Conservation (phyloP, 352 stramenopile species). For the Globisporangium heterothallicum region DNA sequence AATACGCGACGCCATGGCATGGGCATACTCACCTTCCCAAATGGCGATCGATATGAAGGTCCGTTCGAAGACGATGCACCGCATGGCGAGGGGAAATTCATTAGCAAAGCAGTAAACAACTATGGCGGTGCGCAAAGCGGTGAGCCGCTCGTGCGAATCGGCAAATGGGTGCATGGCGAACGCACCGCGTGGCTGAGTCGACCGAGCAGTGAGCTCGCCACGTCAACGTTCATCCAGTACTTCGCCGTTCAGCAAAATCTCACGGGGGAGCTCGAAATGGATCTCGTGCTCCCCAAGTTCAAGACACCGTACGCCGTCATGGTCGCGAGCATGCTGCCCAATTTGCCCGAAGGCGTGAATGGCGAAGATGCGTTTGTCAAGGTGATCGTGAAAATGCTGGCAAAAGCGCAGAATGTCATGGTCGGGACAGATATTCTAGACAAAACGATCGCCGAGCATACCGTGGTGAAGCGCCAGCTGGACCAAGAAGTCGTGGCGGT, state of each 20-base stretch:
- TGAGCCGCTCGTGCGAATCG: conserved; percentile 57
- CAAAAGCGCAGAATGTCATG: conserved; percentile 74
- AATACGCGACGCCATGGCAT: conserved; percentile 64
- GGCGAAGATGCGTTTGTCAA: conserved; percentile 61
- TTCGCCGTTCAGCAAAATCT: conserved; percentile 41
- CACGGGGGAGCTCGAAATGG: conserved; percentile 56
- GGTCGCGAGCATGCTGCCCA: conserved; percentile 67
- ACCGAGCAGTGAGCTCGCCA: conserved; percentile 64
- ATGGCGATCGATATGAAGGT: conserved; percentile 89
- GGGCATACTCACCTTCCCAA: conserved; percentile 79
- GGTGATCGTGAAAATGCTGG: conserved; percentile 59
- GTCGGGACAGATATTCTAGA: conserved; percentile 60
- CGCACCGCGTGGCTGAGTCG: conserved; percentile 63
- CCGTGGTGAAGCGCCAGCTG: conserved; percentile 17
- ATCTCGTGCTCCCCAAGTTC: conserved; percentile 62
- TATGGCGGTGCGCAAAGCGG: conserved; percentile 21
- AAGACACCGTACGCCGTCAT: conserved; percentile 75
- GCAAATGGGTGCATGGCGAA: conserved; percentile 59
- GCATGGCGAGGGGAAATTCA: conserved; percentile 78
- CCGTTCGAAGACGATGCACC: conserved; percentile 80
- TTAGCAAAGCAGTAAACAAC: conserved; percentile 23
- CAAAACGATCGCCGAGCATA: conserved; percentile 39
- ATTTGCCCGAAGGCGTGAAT: conserved; percentile 67
- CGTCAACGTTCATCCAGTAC: conserved; percentile 70
- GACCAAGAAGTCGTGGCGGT: conserved; percentile 23